Evolutionary conservation across 2,329 filamentous ascomycete genomes (phyloP).

Genomic region (Paecilomyces dactylethromorphus): DNA sequence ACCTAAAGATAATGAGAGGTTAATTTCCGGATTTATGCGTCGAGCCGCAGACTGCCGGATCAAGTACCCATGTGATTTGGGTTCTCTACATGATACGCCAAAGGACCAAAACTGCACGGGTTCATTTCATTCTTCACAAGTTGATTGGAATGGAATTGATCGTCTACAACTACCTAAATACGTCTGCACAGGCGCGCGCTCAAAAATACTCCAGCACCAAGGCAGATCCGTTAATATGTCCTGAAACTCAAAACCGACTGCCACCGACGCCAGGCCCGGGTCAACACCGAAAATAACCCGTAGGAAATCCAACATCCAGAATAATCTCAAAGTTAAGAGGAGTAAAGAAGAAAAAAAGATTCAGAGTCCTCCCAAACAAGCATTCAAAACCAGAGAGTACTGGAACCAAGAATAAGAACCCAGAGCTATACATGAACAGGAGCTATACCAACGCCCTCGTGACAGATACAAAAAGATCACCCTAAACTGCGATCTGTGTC

Average conservation of each 20-base stretch:
- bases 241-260: neutral
- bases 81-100: neutral
- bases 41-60: neutral
- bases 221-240: neutral
- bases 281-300: neutral
- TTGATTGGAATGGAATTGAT: neutral
- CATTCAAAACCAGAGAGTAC: neutral
- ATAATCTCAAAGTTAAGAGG: slow-evolving; percentile 2
- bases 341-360: neutral
- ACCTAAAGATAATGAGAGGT: neutral
- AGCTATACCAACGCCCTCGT: slow-evolving; percentile 7
- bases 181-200: neutral
- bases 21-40: neutral
- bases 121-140: neutral
- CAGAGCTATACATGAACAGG: slow-evolving; percentile 20
- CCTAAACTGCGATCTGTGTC: slow-evolving; percentile 17
- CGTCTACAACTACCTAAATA: neutral
- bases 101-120: neutral
- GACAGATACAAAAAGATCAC: neutral
- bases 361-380: neutral
- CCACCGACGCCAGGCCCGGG: neutral
- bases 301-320: slow-evolving; percentile 4
- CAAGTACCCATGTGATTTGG: neutral
- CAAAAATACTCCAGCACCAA: neutral
- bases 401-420: slow-evolving; percentile 10